These are phyloP conservation scores for Gyrodon lividus DNA, from an alignment of 768 basidiomycete genomes.

Conservation along the genomic window DNA sequence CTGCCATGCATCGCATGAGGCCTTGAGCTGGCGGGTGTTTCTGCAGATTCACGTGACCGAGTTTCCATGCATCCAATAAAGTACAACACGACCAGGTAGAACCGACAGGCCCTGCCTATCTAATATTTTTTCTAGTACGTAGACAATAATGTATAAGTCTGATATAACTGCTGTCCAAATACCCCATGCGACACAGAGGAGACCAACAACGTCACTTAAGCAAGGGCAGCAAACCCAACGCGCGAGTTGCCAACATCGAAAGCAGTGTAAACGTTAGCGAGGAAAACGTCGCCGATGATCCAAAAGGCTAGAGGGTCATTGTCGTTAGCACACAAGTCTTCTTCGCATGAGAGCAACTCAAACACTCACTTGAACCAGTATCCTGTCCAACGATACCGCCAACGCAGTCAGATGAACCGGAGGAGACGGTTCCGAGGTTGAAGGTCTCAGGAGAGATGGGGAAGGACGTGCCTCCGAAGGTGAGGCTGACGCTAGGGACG, in stretches of 20 bases:
- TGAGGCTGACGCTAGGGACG: conserved; percentile 32
- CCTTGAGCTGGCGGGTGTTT: too few species aligned
- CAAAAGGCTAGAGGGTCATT: conserved; percentile 8
- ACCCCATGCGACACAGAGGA: too few species aligned
- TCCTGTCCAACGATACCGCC: conserved; percentile 26
- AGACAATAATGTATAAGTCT: not conserved
- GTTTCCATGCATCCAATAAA: too few species aligned
- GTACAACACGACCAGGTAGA: too few species aligned
- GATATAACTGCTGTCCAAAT: not conserved
- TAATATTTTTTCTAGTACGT: too few species aligned
- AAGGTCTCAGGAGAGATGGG: conserved; percentile 29
- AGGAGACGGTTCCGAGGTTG: conserved; percentile 36
- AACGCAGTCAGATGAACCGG: conserved; percentile 28
- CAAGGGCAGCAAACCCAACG: conserved; percentile 37
- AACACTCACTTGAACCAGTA: conserved; percentile 1
- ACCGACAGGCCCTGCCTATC: too few species aligned
- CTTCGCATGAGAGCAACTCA: not conserved
- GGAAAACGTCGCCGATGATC: conserved; percentile 31
- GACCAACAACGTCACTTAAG: not conserved
- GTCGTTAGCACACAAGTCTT: not conserved
- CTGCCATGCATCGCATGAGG: too few species aligned
- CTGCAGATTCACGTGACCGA: too few species aligned
- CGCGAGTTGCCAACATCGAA: conserved; percentile 36
- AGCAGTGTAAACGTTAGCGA: conserved; percentile 41
- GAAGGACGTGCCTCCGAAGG: conserved; percentile 38